A percentile compares a stretch with the other conserved stretches of the same genome.
Conservation (phyloP, 768 basidiomycete genomes). For the Lactifluus pinguis region DNA sequence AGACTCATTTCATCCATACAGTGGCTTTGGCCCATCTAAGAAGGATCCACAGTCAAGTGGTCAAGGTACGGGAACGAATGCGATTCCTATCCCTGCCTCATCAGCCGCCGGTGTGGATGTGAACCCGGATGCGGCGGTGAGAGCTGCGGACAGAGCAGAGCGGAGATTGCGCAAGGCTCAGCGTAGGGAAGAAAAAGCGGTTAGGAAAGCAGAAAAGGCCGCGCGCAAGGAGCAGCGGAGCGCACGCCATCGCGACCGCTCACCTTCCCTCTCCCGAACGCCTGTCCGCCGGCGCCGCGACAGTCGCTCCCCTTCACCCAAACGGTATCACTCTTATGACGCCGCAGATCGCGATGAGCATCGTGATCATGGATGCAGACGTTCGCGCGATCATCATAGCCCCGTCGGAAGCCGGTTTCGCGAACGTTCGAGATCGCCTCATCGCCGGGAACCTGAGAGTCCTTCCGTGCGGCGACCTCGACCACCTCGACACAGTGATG, state of each 20-base stretch:
- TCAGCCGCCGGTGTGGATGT: slow-evolving; percentile 3
- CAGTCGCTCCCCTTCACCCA: slow-evolving; percentile 9
- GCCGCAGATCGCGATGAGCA: not conserved
- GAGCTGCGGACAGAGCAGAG: slow-evolving; percentile 27
- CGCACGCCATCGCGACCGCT: slow-evolving; percentile 8
- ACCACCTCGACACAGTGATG: slow-evolving; percentile 13
- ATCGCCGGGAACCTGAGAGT: slow-evolving; percentile 20
- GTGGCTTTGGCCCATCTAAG: slow-evolving; percentile 61
- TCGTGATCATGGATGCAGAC: not conserved
- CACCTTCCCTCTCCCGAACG: slow-evolving; percentile 29
- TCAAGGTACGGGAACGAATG: slow-evolving; percentile 26
- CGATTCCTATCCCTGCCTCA: slow-evolving; percentile 21
- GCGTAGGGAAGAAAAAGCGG: slow-evolving; percentile 52
- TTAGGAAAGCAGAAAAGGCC: slow-evolving; percentile 41
- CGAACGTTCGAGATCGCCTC: slow-evolving; percentile 15
- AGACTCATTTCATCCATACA: slow-evolving; percentile 23
- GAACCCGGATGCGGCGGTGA: slow-evolving; percentile 18
- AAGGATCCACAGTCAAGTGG: slow-evolving; percentile 16
- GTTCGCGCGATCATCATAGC: slow-evolving; percentile 18
- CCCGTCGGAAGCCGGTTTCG: slow-evolving; percentile 12
- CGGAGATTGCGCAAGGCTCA: slow-evolving; percentile 36
- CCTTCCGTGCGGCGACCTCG: not conserved
- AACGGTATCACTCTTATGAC: slow-evolving; percentile 1
- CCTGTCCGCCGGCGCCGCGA: slow-evolving; percentile 2
- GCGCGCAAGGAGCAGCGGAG: slow-evolving; percentile 18